Percentiles rank a stretch among this genome's conserved stretches.
Evolutionary conservation across 2,329 filamentous ascomycete genomes (phyloP).

Genomic region (Beauveria caledonica): DNA sequence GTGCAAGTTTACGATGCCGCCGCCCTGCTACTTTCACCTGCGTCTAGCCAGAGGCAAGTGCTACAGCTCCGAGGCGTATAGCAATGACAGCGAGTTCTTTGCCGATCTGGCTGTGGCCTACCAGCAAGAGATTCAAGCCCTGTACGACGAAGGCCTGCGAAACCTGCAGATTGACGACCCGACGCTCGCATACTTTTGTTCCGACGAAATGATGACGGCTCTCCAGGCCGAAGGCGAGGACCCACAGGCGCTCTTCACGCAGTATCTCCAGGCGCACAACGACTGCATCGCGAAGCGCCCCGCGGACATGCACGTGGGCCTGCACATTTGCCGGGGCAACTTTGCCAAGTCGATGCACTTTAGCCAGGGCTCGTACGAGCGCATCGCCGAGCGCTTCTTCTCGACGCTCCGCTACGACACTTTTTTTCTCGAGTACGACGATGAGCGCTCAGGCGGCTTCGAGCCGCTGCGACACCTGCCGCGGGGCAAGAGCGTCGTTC

Average conservation of each 20-base stretch:
- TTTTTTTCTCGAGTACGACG: conserved; percentile 56
- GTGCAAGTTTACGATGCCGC: conserved; percentile 60
- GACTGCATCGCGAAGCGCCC: conserved; percentile 55
- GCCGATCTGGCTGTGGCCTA: conserved; percentile 48
- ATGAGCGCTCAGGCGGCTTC: conserved; percentile 50
- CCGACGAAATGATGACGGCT: conserved; percentile 55
- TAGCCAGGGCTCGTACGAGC: conserved; percentile 55
- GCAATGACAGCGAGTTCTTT: conserved; percentile 47
- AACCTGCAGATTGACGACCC: conserved; percentile 56
- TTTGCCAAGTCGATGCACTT: conserved; percentile 56
- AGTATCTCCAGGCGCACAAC: conserved; percentile 68
- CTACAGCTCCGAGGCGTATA: conserved; percentile 44
- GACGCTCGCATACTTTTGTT: conserved; percentile 60
- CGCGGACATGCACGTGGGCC: conserved; percentile 59
- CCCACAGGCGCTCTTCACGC: conserved; percentile 57
- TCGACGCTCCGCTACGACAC: conserved; percentile 50
- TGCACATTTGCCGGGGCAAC: conserved; percentile 55
- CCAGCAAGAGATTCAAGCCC: conserved; percentile 42
- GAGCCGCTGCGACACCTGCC: conserved; percentile 54
- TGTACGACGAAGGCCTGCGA: conserved; percentile 46
- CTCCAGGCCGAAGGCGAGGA: conserved; percentile 49
- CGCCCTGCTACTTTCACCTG: conserved; percentile 60
- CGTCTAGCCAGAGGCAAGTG: conserved; percentile 42
- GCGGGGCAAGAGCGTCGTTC: conserved; percentile 50
- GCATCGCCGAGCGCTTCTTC: conserved; percentile 54